Conservation (phyloP, 2,329 filamentous ascomycete genomes). For the Sporothrix luriei region DNA sequence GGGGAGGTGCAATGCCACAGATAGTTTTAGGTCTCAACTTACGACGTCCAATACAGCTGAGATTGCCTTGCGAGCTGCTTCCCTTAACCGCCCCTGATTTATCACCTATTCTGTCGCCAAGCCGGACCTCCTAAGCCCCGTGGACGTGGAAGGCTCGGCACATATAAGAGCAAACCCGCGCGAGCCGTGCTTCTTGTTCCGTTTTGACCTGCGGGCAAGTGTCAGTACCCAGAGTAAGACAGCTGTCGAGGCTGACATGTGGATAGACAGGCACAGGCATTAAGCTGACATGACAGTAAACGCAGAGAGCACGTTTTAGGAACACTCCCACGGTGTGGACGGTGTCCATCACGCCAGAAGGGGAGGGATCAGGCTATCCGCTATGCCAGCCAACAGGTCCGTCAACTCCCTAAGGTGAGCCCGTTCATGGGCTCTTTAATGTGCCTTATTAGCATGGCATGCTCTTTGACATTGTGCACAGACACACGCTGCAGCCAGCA, state of each 20-base stretch:
- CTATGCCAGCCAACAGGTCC: not conserved
- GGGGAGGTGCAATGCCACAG: not conserved
- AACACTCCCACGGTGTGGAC: not conserved
- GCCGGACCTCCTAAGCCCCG: conserved; percentile 21
- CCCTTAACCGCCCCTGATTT: not conserved
- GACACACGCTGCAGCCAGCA: conserved; percentile 8
- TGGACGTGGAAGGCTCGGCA: not conserved
- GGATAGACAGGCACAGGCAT: not conserved
- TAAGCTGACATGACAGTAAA: not conserved
- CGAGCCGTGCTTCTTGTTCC: not conserved
- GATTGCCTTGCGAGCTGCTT: not conserved
- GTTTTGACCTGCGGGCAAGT: not conserved
- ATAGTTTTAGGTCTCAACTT: not conserved
- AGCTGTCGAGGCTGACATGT: not conserved
- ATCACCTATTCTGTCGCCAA: conserved; percentile 12
- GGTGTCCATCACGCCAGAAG: conserved; percentile 11
- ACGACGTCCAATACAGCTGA: not conserved
- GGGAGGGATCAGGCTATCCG: not conserved
- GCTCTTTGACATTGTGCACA: conserved; percentile 7
- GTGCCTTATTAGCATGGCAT: too few relatives aligned
- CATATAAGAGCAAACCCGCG: not conserved
- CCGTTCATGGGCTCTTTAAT: not conserved
- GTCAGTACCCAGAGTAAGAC: not conserved
- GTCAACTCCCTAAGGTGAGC: not conserved
- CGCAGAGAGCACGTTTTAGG: conserved; percentile 4